Base-by-base conservation (phyloP, 2,329 filamentous ascomycete genomes). In the Ophiostoma montium region DNA sequence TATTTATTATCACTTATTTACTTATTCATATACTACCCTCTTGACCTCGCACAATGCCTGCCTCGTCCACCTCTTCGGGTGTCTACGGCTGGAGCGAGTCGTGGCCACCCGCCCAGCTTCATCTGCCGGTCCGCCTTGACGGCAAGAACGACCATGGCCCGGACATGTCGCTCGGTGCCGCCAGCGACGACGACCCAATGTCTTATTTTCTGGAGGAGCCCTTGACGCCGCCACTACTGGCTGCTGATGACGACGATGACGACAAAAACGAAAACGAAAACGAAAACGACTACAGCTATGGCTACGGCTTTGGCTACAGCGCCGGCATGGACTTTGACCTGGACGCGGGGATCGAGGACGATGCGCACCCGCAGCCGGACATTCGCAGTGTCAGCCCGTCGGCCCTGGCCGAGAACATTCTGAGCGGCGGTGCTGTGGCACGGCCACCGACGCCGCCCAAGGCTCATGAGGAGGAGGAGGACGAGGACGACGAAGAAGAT, bases 381-480 rank as follows among this genome's bases (percentile, higher is more conserved):
- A 63, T 76, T 47, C 69, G 75, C 53, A 76, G 70, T 55, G 68
- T 78, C 52, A 77, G 74, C 57, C 75, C 75, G 2, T 78, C 74
- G 0, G 73, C 66, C 30, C 70, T 78, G 31, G 70, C 69, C 21
- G 71, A 72, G 13, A 47, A 30, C 38, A 30, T 43, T 12, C 68
- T 75, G 15, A 65, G 67, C 49, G 59, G 61, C 19, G 64, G 64
- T 54, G 72, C 70, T 57, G 23, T 27, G 23, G 23, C 23, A 4
- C 61, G 62, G 7, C 67, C 54, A 4, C 65, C 67, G 52, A 72
- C 68, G 60, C 61, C 68, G 19, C 63, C 42, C 16, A 31, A 32
- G 23, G 15, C 27, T 10, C 19, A 27, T 27, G 19, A 23, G 59
- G 46, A 58, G 8, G 7, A 19, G 13, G 12, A 21, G 2, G 36